A percentile compares a stretch with the other conserved stretches of the same genome.
These are phyloP conservation scores for Malassezia globosa DNA, from an alignment of 1,284 basidiomycete species.

Conservation along the genomic window DNA sequence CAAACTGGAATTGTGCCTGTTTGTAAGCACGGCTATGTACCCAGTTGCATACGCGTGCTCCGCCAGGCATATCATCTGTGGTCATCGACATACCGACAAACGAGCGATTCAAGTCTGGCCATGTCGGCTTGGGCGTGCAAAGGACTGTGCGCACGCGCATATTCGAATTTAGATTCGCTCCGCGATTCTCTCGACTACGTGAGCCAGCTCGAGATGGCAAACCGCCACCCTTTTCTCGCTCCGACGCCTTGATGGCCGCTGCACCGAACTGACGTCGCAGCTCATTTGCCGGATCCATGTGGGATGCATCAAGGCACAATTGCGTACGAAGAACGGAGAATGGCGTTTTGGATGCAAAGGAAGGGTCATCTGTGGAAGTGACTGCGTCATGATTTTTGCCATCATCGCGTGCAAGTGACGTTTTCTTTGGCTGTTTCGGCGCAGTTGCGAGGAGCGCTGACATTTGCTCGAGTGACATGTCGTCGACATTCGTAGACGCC, in stretches of 20 bases:
- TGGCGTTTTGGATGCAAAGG: neutral
- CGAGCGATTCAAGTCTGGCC: conserved; percentile 37
- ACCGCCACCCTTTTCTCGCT: conserved; percentile 23
- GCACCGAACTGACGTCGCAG: conserved; percentile 42
- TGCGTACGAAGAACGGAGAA: conserved; percentile 19
- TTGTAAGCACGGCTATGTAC: conserved; percentile 37
- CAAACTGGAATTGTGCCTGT: conserved; percentile 41
- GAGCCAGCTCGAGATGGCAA: conserved; percentile 14
- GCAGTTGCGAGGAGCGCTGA: conserved; percentile 25
- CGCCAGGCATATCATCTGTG: conserved; percentile 20
- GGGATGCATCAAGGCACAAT: conserved; percentile 26
- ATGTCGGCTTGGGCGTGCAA: conserved; percentile 35
- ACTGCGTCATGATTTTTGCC: neutral
- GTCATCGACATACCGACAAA: conserved; percentile 44
- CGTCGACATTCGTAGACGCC: conserved; percentile 23
- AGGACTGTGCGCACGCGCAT: conserved; percentile 32
- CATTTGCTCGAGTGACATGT: conserved; percentile 43
- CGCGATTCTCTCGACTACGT: conserved; percentile 24
- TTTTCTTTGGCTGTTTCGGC: conserved; percentile 1
- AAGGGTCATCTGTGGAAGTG: neutral
- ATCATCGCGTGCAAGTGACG: conserved; percentile 1
- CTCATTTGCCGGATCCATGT: conserved; percentile 38
- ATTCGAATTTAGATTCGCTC: conserved; percentile 37
- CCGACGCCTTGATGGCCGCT: conserved; percentile 43
- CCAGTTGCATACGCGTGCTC: conserved; percentile 29